Conservation (phyloP, 176 grass and related monocot species). For the Oryza punctata region DNA sequence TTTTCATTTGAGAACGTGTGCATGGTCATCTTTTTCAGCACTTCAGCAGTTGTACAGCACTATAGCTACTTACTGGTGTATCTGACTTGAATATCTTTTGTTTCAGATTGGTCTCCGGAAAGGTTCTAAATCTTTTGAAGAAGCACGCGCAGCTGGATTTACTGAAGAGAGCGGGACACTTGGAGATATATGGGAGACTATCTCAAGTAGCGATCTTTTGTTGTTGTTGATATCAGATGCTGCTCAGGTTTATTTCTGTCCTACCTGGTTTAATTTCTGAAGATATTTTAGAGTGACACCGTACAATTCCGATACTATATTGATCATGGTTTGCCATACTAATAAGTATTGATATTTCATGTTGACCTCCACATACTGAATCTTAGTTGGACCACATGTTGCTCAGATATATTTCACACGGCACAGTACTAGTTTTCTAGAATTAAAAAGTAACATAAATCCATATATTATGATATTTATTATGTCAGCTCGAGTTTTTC, state of each 20-base stretch:
- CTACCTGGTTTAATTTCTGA: neutral
- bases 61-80: neutral
- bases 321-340: neutral
- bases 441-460: neutral
- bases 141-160: constrained; percentile 68
- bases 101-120: constrained; percentile 80
- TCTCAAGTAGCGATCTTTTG: constrained; percentile 71
- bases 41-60: neutral
- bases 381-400: neutral
- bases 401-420: neutral
- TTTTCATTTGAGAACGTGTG: constrained; percentile 9
- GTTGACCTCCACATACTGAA: neutral
- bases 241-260: constrained; percentile 57
- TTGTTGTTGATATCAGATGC: constrained; percentile 84
- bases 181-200: constrained; percentile 83
- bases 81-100: constrained; percentile 9
- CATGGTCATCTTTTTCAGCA: neutral
- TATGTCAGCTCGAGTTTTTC: constrained; percentile 4
- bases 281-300: neutral
- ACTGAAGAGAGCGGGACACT: constrained; percentile 76
- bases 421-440: neutral
- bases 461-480: neutral
- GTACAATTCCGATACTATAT: neutral
- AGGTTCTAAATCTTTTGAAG: constrained; percentile 77
- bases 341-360: neutral